These are phyloP conservation scores for Didymella pinodella DNA, from an alignment of 2,329 filamentous ascomycete species.

Conservation along the genomic window DNA sequence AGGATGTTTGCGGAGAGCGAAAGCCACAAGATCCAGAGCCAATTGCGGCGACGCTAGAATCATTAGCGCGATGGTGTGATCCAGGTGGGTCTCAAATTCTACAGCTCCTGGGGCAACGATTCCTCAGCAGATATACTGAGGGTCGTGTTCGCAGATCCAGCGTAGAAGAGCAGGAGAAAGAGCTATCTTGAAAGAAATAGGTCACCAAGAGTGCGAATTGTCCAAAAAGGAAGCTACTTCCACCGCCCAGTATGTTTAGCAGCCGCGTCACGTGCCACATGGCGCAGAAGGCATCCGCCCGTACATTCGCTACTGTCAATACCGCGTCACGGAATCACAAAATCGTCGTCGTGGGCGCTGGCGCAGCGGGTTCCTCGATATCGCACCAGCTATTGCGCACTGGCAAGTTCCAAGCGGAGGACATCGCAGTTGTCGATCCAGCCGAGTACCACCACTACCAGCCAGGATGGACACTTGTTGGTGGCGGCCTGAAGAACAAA, in stretches of 20 bases:
- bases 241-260: conserved; percentile 14
- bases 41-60: conserved; percentile 13
- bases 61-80: conserved; percentile 21
- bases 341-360: conserved; percentile 72
- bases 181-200: neutral
- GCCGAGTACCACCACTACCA: conserved; percentile 72
- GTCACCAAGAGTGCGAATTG: neutral
- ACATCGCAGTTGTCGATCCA: conserved; percentile 72
- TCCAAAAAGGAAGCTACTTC: neutral
- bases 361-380: conserved; percentile 70
- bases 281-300: conserved; percentile 17
- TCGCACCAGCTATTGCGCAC: conserved; percentile 71
- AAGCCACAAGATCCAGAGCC: conserved; percentile 3
- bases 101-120: conserved; percentile 8
- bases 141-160: neutral
- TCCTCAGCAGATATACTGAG: conserved; percentile 13
- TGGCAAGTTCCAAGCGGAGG: conserved; percentile 64
- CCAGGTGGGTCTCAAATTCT: conserved; percentile 18
- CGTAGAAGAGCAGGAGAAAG: neutral
- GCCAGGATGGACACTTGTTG: conserved; percentile 74
- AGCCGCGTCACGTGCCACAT: conserved; percentile 23
- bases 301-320: conserved; percentile 35
- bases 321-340: conserved; percentile 61
- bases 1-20: conserved; percentile 9
- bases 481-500: conserved; percentile 70